Conservation (phyloP, 1,139 yeast genomes). For the Candida albicans region DNA sequence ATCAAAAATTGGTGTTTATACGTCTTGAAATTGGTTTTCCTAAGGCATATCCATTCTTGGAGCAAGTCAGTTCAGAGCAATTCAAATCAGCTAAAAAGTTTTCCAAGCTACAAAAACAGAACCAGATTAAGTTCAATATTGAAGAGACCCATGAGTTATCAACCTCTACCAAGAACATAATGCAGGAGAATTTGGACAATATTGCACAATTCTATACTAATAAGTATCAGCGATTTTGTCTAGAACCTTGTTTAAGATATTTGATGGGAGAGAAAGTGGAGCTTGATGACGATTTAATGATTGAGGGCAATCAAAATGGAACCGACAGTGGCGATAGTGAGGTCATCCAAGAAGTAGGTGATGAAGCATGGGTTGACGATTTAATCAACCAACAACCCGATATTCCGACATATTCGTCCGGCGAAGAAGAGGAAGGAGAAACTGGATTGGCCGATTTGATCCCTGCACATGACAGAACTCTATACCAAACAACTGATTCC, state of each 20-base stretch:
- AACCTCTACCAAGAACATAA: constrained; percentile 45
- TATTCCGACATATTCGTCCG: constrained; percentile 22
- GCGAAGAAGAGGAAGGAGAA: constrained; percentile 29
- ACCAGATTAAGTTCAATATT: constrained; percentile 50
- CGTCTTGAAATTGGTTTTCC: constrained; percentile 73
- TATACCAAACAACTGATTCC: neutral
- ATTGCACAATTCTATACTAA: constrained; percentile 61
- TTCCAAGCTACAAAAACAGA: constrained; percentile 23
- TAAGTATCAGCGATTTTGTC: constrained; percentile 59
- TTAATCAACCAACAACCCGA: constrained; percentile 40
- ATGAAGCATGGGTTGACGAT: constrained; percentile 49
- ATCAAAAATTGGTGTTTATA: constrained; percentile 65
- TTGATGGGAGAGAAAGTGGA: constrained; percentile 80
- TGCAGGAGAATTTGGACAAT: constrained; percentile 50
- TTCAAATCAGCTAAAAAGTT: constrained; percentile 20
- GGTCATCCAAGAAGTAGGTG: constrained; percentile 34
- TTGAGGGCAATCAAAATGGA: constrained; percentile 21
- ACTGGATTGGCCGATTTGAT: constrained; percentile 36
- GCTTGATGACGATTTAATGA: constrained; percentile 33
- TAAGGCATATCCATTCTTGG: constrained; percentile 60
- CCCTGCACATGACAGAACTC: constrained; percentile 17
- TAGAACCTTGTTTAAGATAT: constrained; percentile 77
- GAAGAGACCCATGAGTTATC: constrained; percentile 77
- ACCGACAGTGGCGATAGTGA: constrained; percentile 22
- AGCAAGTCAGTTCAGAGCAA: constrained; percentile 38